phyloP scores from a whole-genome alignment of 805 yeast genomes.

The Kockiozyma suomiensis region DNA sequence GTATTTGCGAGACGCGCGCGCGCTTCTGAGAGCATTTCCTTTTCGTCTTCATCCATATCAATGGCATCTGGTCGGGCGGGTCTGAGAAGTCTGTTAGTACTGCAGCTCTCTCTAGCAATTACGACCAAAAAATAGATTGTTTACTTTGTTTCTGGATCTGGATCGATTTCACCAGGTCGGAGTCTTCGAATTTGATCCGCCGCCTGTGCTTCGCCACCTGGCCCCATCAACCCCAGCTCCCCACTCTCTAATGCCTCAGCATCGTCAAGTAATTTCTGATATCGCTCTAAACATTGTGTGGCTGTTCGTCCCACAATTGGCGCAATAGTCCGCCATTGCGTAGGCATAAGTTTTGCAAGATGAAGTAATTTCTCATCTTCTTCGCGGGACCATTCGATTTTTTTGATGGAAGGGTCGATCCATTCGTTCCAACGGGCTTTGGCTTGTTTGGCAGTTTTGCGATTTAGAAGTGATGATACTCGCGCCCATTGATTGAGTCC shows the following conservation, averaged over 20 bases:
- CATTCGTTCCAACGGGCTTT: constrained; percentile 91
- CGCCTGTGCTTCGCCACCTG: constrained; percentile 56
- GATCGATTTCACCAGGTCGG: constrained; percentile 61
- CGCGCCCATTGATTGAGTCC: constrained; percentile 95
- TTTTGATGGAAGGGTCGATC: constrained; percentile 71
- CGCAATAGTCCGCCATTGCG: constrained; percentile 94
- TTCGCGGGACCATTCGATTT: constrained; percentile 66
- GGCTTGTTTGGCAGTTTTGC: constrained; percentile 88
- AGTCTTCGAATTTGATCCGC: constrained; percentile 39
- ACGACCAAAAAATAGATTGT: no score
- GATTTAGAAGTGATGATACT: constrained; percentile 79
- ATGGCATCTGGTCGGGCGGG: constrained; percentile 82
- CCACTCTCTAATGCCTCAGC: constrained; percentile 45
- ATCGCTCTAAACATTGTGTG: constrained; percentile 81
- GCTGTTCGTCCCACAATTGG: constrained; percentile 81
- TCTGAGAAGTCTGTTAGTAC: constrained; percentile 7
- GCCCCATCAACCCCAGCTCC: constrained; percentile 50
- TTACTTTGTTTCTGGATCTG: constrained; percentile 68
- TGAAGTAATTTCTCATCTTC: constrained; percentile 75
- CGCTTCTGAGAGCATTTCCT: constrained; percentile 94
- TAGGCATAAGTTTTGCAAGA: constrained; percentile 73
- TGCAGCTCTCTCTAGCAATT: no score
- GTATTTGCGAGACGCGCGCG: constrained; percentile 88
- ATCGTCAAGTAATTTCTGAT: constrained; percentile 68
- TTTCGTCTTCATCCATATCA: constrained; percentile 82